Evolutionary conservation across 2,329 filamentous ascomycete species (phyloP), one percentile per base, ranked within the genome.

Genomic region (Hypoxylon sp.): DNA sequence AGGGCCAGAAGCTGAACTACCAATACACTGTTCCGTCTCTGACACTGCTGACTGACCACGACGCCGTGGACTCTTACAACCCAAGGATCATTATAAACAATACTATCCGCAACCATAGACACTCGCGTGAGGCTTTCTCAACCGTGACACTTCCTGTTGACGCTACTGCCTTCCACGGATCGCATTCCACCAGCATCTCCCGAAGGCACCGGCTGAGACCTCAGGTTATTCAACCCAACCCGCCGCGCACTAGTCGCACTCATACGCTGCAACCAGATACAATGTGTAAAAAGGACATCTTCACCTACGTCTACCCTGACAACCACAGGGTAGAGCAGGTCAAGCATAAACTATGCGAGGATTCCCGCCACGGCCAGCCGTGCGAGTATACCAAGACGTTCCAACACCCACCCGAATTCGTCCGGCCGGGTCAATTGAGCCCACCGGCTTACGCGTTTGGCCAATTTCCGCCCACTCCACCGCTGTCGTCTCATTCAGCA

Each of bases 271-370:
- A 53, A 58, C 14, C 63, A 40, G 56, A 72, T 79, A 80, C 77
- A 50, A 86, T 86, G 84, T 86, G 84, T 76, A 79, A 80, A 66
- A 82, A 79, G 64, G 78, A 83, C 70, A 67, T 82, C 52, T 83
- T 80, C 77, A 77, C 80, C 32, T 81, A 82, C 72, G 72, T 81
- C 71, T 80, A 81, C 78, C 79, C 82, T 2, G 81, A 85, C 73
- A 82, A 82, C 61, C 78, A 75, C 50, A 72, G 74, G 51, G 69
- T 72, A 33, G 75, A 78, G 50, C 78, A 79, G 57, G 73, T 76
- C 5, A 72, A 77, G 30, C 71, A 70, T 7, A 64, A 70, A 1
- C 73, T 78, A 38, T 83, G 83, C 77, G 67, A 74, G 9, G 70
- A 77, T 16, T 78, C 81, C 46, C 79, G 78, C 18, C 73, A 78